Evolutionary conservation across 495 filamentous ascomycete genomes (phyloP), one percentile per base, ranked within the genome.

Genomic region (Penicillium ucsense): DNA sequence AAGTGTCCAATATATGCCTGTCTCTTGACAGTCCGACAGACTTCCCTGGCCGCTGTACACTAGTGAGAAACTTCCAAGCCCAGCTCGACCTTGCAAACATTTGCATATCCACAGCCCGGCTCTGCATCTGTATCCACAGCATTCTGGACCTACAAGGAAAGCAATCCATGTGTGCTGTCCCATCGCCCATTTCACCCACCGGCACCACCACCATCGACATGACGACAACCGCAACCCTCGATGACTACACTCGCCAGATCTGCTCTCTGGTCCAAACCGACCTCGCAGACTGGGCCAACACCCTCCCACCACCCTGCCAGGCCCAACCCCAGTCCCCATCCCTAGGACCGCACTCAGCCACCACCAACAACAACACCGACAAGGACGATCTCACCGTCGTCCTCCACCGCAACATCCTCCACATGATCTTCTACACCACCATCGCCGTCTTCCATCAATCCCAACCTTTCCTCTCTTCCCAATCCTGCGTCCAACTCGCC

Each of bases 371-470:
- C 20, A 20, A 32, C 29, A 32, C 30, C 32, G 30, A 28, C 10
- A 6, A 50, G 8, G 49, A 52, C 31, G 37, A 53, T 2, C 37
- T 43, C 2, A 41, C 39, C 5, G n/a, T 59, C 31, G 33, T 42
- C 9, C 30, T 59, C 4, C 56, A 59, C 7, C 46, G 47, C n/a
- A 50, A 45, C 20, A 40, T 50, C 35, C 50, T 59, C 30, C 52
- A 59, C 20, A 48, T 59, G 41, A 39, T 47, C 29, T 59, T 56
- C 43, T 53, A 51, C 27, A 56, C 53, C 6, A 47, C 52, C 4
- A 43, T 59, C 31, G 52, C 53, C 30, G 52, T 59, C 2, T 49
- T 59, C 35, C 50, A 59, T 32, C 56, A 59, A 44, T 38, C 49
- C 4, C 47, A 52, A 5, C 50, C 44, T 3, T 46, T 52, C 5